phyloP scores from a whole-genome alignment of 202 grass and related monocot genomes.

The Brachypodium distachyon region DNA sequence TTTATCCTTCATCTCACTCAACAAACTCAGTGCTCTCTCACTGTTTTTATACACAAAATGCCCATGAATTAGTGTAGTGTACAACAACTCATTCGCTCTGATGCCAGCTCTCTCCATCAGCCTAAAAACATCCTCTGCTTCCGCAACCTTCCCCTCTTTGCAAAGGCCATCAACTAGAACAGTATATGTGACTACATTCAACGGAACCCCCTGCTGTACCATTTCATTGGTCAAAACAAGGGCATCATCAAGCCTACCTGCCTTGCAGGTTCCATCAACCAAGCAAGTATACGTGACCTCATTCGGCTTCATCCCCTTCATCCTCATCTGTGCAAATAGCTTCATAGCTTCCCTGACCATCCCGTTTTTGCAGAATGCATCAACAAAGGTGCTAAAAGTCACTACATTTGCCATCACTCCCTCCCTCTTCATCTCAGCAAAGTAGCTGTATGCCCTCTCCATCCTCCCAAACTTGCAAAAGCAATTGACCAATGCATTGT shows the following conservation, averaged over 20 bases:
- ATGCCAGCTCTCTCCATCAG: constrained; percentile 50
- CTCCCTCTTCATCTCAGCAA: constrained; percentile 68
- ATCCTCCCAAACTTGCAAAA: constrained; percentile 76
- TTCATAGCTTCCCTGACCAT: constrained; percentile 79
- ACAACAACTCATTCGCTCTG: constrained; percentile 51
- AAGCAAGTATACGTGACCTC: constrained; percentile 88
- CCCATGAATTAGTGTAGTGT: constrained; percentile 77
- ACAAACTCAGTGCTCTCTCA: constrained; percentile 53
- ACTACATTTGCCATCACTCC: constrained; percentile 63
- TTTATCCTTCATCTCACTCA: constrained; percentile 76
- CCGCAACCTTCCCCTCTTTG: constrained; percentile 63
- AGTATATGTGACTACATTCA: constrained; percentile 75
- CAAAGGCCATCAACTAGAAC: constrained; percentile 85
- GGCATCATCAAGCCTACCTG: constrained; percentile 56
- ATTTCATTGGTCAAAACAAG: constrained; percentile 75
- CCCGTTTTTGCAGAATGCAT: constrained; percentile 91
- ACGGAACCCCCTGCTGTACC: constrained; percentile 49
- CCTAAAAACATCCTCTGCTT: constrained; percentile 60
- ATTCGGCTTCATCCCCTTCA: constrained; percentile 72
- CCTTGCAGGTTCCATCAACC: constrained; percentile 77
- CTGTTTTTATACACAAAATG: constrained; percentile 57
- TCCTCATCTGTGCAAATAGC: constrained; percentile 79
- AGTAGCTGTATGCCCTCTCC: constrained; percentile 55
- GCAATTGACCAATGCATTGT: constrained; percentile 81
- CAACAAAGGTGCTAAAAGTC: constrained; percentile 76